Base-by-base conservation (phyloP, 495 filamentous ascomycete genomes). In the Daldinia concentrica region DNA sequence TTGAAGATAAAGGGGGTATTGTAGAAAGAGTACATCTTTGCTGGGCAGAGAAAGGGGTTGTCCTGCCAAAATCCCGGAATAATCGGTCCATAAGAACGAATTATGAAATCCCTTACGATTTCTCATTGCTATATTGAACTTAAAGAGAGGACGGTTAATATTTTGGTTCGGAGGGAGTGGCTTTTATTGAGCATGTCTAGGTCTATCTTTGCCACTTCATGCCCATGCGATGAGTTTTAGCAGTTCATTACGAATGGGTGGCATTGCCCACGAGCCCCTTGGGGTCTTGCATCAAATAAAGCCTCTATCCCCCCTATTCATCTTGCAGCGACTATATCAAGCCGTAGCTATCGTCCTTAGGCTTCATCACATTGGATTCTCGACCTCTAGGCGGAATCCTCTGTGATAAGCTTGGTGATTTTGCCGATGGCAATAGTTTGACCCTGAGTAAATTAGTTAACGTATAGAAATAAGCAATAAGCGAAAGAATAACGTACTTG, bases 391-490 rank as follows among this genome's bases (percentile, higher is more conserved):
- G 69, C 58, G 4, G 74, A 24, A 0, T 80, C 77, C 4, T 82
- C 79, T 6, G 78, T 81, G 66, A 85, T 81, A 56, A 97, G 86
- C 84, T 93, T 97, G 55, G 90, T 97, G 78, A 97, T 93, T 86
- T 97, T 97, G 78, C 94, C 94, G 79, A 97, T 97, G 45, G 94
- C 94, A 81, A 97, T 94, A 4, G 94, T 97, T 92, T 97, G 93
- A 61, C 94, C 94, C 92, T 66, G 58, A 36, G 56, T 24, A 7
- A 9, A 29, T 74, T 71, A 72, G 71, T 75, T 62, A 64, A 57
- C 17, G 19, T 45, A 55, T 78, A 65, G 74, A 73, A 34, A 64
- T 56, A 66, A 73, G 71, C 29, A 51, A 57, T 26, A 34, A 29
- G 14, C 30, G 41, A 26, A 51, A 8, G 1, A 30, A 29, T 66